These are phyloP conservation scores for Trichoderma guizhouense DNA, from an alignment of 2,329 filamentous ascomycete genomes.

Conservation along the genomic window DNA sequence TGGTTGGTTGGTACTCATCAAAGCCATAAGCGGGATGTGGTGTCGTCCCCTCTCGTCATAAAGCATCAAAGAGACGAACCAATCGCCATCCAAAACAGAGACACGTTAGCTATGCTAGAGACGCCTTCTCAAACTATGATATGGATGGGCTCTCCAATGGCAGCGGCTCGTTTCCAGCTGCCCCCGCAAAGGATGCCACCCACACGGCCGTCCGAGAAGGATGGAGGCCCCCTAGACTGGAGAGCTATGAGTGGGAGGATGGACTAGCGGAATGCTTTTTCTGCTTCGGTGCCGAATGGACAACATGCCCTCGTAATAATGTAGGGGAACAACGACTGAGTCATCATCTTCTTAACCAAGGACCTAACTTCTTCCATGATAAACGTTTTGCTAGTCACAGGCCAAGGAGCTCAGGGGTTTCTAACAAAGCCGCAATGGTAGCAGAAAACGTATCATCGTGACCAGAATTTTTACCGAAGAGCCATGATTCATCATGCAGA, in stretches of 20 bases:
- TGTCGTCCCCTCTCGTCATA: neutral
- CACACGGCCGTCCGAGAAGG: neutral
- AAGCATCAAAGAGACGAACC: neutral
- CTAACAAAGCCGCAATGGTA: neutral
- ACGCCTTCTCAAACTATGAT: neutral
- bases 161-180: neutral
- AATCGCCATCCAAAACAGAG: neutral
- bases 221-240: neutral
- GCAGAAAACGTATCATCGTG: neutral
- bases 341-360: neutral
- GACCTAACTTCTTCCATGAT: neutral
- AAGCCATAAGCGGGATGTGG: neutral
- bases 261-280: neutral
- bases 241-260: neutral
- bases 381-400: neutral
- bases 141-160: neutral
- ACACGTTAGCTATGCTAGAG: neutral
- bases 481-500: neutral
- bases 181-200: constrained; percentile 1
- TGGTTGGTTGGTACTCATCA: neutral
- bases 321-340: neutral
- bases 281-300: neutral
- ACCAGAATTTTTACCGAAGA: neutral
- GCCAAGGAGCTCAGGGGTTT: neutral
- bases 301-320: neutral